Evolutionary conservation across 2,329 filamentous ascomycete genomes (phyloP).

Genomic region (Ophiostoma triangulosporum): DNA sequence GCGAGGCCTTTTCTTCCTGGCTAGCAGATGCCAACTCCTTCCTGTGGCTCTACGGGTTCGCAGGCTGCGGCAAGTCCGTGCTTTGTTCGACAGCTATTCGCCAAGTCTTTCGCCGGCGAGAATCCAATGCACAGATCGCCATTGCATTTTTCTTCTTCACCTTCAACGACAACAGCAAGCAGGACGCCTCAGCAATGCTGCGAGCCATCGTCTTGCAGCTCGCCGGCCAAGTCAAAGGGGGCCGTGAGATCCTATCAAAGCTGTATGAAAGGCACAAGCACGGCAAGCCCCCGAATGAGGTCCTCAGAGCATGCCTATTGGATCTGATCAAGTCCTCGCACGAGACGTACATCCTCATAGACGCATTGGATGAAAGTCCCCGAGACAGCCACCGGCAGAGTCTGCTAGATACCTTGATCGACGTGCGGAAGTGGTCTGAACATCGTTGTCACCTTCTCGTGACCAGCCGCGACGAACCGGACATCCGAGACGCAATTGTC

Average conservation of each 20-base stretch:
- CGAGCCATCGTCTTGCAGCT: constrained; percentile 23
- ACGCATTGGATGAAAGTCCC: constrained; percentile 25
- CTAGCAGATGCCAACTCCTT: constrained; percentile 19
- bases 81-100: constrained; percentile 25
- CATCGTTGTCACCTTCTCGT: constrained; percentile 19
- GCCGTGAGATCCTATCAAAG: constrained; percentile 11
- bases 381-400: constrained; percentile 14
- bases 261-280: constrained; percentile 14
- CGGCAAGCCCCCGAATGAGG: neutral
- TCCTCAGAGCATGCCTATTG: constrained; percentile 16
- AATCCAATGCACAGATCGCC: constrained; percentile 14
- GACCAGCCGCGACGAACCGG: constrained; percentile 20
- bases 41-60: constrained; percentile 26
- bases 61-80: constrained; percentile 28
- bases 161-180: constrained; percentile 24
- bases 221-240: constrained; percentile 16
- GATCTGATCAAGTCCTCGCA: constrained; percentile 18
- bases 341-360: constrained; percentile 21
- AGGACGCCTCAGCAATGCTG: constrained; percentile 20
- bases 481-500: constrained; percentile 18
- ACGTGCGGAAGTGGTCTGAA: constrained; percentile 16
- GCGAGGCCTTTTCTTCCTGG: constrained; percentile 18
- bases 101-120: constrained; percentile 14
- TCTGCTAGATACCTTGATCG: constrained; percentile 17
- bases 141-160: constrained; percentile 28